Evolutionary conservation across 108 stramenopile genomes (phyloP), one percentile per base, ranked within the genome.

Genomic region (Stephanodiscus triporus): DNA sequence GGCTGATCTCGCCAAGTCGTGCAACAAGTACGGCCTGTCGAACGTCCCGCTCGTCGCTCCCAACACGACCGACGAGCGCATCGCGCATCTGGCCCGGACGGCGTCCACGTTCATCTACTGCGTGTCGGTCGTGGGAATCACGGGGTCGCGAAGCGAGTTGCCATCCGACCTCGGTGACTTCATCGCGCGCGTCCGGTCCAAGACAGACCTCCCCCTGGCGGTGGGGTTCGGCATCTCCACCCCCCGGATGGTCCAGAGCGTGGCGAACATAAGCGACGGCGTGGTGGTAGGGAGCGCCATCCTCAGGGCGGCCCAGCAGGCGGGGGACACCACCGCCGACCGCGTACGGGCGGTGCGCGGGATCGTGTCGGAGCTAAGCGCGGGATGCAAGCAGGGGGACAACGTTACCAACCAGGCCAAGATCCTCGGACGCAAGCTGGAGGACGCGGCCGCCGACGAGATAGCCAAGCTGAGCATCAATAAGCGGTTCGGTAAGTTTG

Each of bases 211-310:
- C 59, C 97, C 97, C 4, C 76, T 98, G 56, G 97, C 96, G 22
- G 97, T 99, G 13, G 98, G 98, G 9, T 99, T 99, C 81, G 98
- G 98, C 30, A 96, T 99, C 66, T 94, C 91, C 32, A 90, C 80
- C 48, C 89, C 91, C 14, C 85, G 89, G 19, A 94, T 96, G 86
- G 97, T 99, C 17, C 83, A 88, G 49, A 88, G 91, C 60, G 96
- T 98, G 26, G 91, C 96, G 40, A 89, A 91, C 69, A 72, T 97
- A 45, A 95, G 93, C 8, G 97, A 97, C 84, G 98, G 97, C 60
- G 98, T 97, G 9, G 98, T 99, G 29, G 96, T 98, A 40, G 98
- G 98, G 34, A 91, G 89, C 72, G 97, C 97, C 40, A 94, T 99
- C 74, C 87, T 99, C 75, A 96, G 93, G 71, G 91, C 96, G 4